phyloP scores from a whole-genome alignment of 1,284 basidiomycete genomes.

The Fomitopsis palustris region DNA sequence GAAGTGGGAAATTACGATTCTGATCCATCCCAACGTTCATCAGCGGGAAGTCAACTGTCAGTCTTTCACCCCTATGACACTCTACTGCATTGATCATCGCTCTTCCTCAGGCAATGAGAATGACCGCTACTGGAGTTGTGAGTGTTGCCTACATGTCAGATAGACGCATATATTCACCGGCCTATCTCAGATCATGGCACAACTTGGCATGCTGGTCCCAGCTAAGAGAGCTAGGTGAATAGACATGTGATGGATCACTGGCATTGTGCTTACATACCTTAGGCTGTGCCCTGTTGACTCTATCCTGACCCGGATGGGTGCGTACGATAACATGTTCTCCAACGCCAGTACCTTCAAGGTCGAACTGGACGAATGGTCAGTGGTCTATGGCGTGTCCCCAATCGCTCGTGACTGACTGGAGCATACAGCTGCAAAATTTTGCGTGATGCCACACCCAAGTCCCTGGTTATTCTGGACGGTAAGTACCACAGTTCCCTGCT shows the following conservation, averaged over 20 bases:
- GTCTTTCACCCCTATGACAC: constrained; percentile 18
- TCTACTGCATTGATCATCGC: neutral
- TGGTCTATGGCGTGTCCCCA: neutral
- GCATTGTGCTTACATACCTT: neutral
- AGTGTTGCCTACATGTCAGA: constrained; percentile 18
- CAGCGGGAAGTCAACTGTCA: constrained; percentile 83
- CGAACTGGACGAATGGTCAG: constrained; percentile 90
- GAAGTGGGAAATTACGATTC: neutral
- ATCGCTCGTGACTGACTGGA: neutral
- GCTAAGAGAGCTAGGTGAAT: constrained; percentile 73
- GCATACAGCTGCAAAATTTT: constrained; percentile 79
- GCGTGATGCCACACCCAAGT: constrained; percentile 86
- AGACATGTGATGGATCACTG: neutral
- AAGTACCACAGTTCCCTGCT: constrained; percentile 21
- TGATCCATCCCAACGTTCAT: neutral
- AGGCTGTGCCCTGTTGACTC: constrained; percentile 89
- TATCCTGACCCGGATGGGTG: constrained; percentile 98
- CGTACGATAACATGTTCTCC: constrained; percentile 97
- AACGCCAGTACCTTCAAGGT: constrained; percentile 96
- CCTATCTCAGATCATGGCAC: constrained; percentile 82
- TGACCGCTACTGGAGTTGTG: constrained; percentile 92
- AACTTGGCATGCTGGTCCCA: constrained; percentile 97
- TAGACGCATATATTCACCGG: neutral
- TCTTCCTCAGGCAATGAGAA: constrained; percentile 71
- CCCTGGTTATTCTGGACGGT: constrained; percentile 95